Percentiles rank a stretch among this genome's conserved stretches.
phyloP scores from a whole-genome alignment of 1,284 basidiomycete genomes.

The Rhodotorula mucilaginosa region DNA sequence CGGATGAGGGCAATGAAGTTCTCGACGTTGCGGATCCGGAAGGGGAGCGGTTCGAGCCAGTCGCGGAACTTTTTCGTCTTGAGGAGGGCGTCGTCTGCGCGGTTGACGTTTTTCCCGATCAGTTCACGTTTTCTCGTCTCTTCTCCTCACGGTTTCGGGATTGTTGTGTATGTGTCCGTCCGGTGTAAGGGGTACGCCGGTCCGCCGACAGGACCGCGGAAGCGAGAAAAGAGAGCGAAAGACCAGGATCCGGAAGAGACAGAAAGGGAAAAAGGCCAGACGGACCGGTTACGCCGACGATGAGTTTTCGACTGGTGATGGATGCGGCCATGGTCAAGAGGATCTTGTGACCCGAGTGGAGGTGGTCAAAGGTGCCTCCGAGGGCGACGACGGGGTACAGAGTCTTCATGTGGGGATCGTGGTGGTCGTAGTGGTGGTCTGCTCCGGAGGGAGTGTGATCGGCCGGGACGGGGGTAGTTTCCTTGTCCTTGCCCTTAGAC shows the following conservation, averaged over 20 bases:
- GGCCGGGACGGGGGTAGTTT: not conserved
- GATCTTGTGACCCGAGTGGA: constrained; percentile 97
- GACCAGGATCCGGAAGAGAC: too few species aligned
- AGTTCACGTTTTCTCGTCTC: too few species aligned
- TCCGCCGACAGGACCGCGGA: too few species aligned
- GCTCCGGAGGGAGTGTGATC: not conserved
- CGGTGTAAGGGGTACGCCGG: too few species aligned
- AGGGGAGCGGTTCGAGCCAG: constrained; percentile 64
- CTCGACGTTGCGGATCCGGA: constrained; percentile 59
- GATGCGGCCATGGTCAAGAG: constrained; percentile 86
- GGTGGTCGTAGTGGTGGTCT: not conserved
- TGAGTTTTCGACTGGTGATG: constrained; percentile 72
- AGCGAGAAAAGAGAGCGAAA: too few species aligned
- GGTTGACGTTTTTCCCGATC: too few species aligned
- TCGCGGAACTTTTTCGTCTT: constrained; percentile 68
- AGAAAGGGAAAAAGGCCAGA: not conserved
- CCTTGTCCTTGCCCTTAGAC: too few species aligned
- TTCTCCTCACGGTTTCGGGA: too few species aligned
- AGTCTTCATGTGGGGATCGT: too few species aligned
- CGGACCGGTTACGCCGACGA: constrained; percentile 82
- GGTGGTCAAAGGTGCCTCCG: constrained; percentile 91
- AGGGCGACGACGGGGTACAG: constrained; percentile 51
- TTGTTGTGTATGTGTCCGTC: too few species aligned
- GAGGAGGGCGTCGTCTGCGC: constrained; percentile 68
- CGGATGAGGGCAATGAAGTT: constrained; percentile 68